Percentiles rank a stretch among this genome's conserved stretches.
These are phyloP conservation scores for Xerocomus brunneocitrinus DNA, from an alignment of 768 basidiomycete genomes.

Conservation along the genomic window DNA sequence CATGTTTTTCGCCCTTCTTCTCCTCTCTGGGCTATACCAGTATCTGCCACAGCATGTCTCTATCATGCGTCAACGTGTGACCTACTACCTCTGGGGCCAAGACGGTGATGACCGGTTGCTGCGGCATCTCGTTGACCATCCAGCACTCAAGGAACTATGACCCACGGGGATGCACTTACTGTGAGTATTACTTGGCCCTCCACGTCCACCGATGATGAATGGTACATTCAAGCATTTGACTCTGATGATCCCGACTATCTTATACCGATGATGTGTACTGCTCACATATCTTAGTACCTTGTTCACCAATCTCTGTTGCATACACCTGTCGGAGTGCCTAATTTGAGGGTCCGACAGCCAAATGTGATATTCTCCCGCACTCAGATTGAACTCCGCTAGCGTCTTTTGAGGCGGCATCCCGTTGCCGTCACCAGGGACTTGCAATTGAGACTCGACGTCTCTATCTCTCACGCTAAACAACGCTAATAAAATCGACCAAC, in stretches of 20 bases:
- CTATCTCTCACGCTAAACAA: too few relatives aligned
- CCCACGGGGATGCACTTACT: not conserved
- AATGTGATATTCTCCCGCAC: not conserved
- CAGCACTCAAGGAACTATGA: conserved; percentile 29
- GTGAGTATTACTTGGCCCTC: conserved; percentile 12
- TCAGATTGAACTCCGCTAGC: not conserved
- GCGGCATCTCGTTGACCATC: conserved; percentile 25
- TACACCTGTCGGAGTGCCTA: not conserved
- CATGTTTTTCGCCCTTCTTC: conserved; percentile 37
- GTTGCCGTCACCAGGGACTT: not conserved
- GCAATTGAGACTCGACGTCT: not conserved
- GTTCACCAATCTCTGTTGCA: conserved; percentile 1
- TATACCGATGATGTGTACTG: conserved; percentile 16
- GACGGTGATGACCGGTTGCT: conserved; percentile 37
- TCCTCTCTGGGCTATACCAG: conserved; percentile 48
- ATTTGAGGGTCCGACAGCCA: not conserved
- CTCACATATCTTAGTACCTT: conserved; percentile 3
- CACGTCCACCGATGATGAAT: conserved; percentile 4
- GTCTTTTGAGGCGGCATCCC: not conserved
- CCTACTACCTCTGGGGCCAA: conserved; percentile 63
- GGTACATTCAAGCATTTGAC: conserved; percentile 2
- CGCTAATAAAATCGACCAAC: not conserved
- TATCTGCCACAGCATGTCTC: conserved; percentile 59
- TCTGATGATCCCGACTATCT: conserved; percentile 10
- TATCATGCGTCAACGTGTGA: conserved; percentile 49